Evolutionary conservation across 495 filamentous ascomycete species (phyloP), one percentile per base, ranked within the genome.

Genomic region (Annulohypoxylon maeteangense): DNA sequence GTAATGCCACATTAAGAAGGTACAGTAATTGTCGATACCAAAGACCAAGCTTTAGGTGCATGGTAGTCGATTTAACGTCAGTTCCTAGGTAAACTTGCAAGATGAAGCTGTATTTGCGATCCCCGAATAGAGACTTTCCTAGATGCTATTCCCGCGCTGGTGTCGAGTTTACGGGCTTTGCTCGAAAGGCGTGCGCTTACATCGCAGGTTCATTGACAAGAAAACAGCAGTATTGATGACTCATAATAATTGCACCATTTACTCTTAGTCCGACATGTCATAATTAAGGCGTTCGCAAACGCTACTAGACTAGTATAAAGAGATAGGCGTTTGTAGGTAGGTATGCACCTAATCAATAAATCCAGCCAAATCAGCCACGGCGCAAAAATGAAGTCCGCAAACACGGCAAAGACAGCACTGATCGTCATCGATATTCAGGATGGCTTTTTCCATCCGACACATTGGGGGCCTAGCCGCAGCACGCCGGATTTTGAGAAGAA

Each of bases 391-490:
- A 69, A 69, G 53, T 2, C 40, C 1, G 18, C 29, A 53, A 36
- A 32, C 32, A 40, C 50, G 7, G 42, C 59, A 40, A 69, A 63
- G n/a, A 87, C 86, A 0, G 86, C 86, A 11, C 78, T 89, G 22
- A 75, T 89, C 64, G 78, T 90, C 48, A 87, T 90, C 58, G 86
- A 90, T 78, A 85, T 87, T 71, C 87, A 90, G 77, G 71, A 78
- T 16, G 86, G 76, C 71, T 85, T 89, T 68, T 74, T 67, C 34
- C 72, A 86, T 53, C 81, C 84, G 6, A 63, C 57, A 11, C 25
- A 62, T 48, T 79, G 83, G 78, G 85, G 86, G 32, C 60, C 75
- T 12, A 62, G 62, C 5, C 82, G 83, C 45, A 84, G 81, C 69
- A 86, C 84, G 60, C 81, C 83, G 3, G 57, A 71, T 38, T 85